Evolutionary conservation across 495 filamentous ascomycete species (phyloP).

Genomic region (Choiromyces venosus): DNA sequence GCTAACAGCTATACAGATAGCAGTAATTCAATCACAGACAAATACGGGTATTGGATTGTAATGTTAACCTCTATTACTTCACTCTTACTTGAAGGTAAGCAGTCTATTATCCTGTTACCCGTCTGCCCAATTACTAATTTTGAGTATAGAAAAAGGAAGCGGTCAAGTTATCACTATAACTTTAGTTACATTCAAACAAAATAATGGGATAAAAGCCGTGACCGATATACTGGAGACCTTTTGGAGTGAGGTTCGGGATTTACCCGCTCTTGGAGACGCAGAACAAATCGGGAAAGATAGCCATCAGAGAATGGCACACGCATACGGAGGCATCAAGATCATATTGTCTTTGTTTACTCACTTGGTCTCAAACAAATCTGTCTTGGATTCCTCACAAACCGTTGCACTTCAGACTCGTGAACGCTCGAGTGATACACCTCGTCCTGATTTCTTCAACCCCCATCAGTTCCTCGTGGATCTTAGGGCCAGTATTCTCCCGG

Average conservation of each 20-base stretch:
- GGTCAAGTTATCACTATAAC: conserved; percentile 64
- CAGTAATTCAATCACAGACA: conserved; percentile 42
- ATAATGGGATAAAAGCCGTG: conserved; percentile 66
- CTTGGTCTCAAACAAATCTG: conserved; percentile 67
- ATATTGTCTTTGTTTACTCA: conserved; percentile 76
- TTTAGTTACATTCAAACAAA: conserved; percentile 76
- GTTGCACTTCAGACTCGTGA: conserved; percentile 56
- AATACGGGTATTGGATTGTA: conserved; percentile 73
- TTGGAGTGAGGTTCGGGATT: conserved; percentile 57
- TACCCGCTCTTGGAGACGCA: conserved; percentile 44
- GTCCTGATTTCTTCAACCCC: conserved; percentile 62
- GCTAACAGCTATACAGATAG: conserved; percentile 32
- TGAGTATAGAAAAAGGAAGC: conserved; percentile 32
- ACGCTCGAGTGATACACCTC: conserved; percentile 50
- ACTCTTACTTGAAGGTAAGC: conserved; percentile 66
- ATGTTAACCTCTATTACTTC: conserved; percentile 71
- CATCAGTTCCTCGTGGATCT: conserved; percentile 84
- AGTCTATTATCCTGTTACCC: conserved; percentile 1
- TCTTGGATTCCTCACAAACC: conserved; percentile 67
- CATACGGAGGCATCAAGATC: conserved; percentile 68
- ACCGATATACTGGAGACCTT: conserved; percentile 70
- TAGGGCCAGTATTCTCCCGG: conserved; percentile 73
- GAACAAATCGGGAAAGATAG: conserved; percentile 45
- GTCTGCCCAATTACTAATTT: conserved; percentile 13
- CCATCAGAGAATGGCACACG: conserved; percentile 51